phyloP scores from a whole-genome alignment of 441 rosid species.

The Raphanus hybrid region DNA sequence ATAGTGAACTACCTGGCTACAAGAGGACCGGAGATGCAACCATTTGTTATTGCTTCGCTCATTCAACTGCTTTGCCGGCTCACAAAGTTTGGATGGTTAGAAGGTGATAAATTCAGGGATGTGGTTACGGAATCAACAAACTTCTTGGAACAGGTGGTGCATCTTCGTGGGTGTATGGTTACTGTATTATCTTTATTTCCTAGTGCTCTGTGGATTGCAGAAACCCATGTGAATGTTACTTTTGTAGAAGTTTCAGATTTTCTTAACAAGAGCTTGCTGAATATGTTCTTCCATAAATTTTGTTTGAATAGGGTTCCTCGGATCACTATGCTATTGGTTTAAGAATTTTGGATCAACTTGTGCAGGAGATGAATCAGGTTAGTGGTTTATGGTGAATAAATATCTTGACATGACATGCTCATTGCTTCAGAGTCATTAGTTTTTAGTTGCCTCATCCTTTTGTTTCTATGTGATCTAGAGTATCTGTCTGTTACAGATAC shows the following conservation, averaged over 20 bases:
- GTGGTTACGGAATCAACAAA: conserved; percentile 82
- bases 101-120: conserved; percentile 92
- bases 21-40: conserved; percentile 88
- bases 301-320: conserved; percentile 67
- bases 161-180: conserved; percentile 32
- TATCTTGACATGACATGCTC: conserved; percentile 5
- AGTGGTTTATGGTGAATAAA: conserved; percentile 31
- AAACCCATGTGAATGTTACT: conserved; percentile 9
- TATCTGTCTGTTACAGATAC: conserved; percentile 12
- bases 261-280: conserved; percentile 27
- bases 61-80: conserved; percentile 91
- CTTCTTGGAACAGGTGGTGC: conserved; percentile 87
- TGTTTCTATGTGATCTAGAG: conserved; percentile 9
- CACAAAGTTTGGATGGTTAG: conserved; percentile 99
- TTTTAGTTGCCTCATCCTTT: conserved; percentile 19
- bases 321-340: conserved; percentile 89
- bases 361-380: conserved; percentile 99
- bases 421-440: conserved; percentile 20
- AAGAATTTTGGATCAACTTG: conserved; percentile 96
- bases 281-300: conserved; percentile 14
- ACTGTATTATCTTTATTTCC: conserved; percentile 19
- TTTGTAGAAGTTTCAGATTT: conserved; percentile 11
- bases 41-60: conserved; percentile 82
- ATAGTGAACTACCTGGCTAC: conserved; percentile 86
- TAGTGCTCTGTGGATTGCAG: conserved; percentile 23